A percentile compares a stretch with the other conserved stretches of the same genome.
phyloP scores from a whole-genome alignment of 2,329 filamentous ascomycete genomes.

The Arthroderma sp. region DNA sequence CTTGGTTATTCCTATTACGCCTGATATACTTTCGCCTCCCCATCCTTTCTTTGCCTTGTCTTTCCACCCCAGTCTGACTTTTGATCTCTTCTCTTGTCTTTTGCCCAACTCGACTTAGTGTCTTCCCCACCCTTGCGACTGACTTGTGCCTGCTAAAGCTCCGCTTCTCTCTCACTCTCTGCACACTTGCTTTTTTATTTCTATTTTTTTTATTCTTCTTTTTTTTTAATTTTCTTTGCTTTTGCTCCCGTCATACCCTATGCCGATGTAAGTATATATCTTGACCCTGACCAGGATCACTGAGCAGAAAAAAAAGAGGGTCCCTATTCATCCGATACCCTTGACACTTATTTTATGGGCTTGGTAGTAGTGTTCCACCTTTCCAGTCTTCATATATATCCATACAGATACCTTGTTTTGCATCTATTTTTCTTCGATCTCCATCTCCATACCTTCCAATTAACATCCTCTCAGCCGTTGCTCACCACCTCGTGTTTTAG shows the following conservation, averaged over 20 bases:
- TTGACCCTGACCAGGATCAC: slow-evolving; percentile 6
- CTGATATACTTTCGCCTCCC: slow-evolving; percentile 7
- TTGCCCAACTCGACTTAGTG: slow-evolving; percentile 3
- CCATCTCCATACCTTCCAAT: slow-evolving; percentile 1
- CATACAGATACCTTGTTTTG: slow-evolving; percentile 3
- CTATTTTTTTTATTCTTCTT: slow-evolving; percentile 1
- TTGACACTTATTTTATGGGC: not conserved
- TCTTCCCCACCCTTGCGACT: slow-evolving; percentile 3
- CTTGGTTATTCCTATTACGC: not conserved
- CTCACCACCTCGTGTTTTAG: not conserved
- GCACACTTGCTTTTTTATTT: slow-evolving; percentile 1
- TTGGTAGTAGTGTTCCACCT: not conserved
- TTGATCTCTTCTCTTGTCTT: not conserved
- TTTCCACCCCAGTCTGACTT: slow-evolving; percentile 4
- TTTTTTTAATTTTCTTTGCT: not conserved
- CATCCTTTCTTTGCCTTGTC: slow-evolving; percentile 7
- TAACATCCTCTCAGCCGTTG: not conserved
- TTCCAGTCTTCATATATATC: not conserved
- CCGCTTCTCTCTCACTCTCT: slow-evolving; percentile 4
- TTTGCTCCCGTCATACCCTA: slow-evolving; percentile 3
- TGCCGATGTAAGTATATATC: slow-evolving; percentile 3
- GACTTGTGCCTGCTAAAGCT: slow-evolving; percentile 2
- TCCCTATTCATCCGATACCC: slow-evolving; percentile 7
- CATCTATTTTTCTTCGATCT: slow-evolving; percentile 3
- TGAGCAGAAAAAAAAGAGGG: slow-evolving; percentile 5